Evolutionary conservation across 129 eudicot genomes (phyloP), one percentile per base, ranked within the genome.

Genomic region (Centaurea solstitialis): DNA sequence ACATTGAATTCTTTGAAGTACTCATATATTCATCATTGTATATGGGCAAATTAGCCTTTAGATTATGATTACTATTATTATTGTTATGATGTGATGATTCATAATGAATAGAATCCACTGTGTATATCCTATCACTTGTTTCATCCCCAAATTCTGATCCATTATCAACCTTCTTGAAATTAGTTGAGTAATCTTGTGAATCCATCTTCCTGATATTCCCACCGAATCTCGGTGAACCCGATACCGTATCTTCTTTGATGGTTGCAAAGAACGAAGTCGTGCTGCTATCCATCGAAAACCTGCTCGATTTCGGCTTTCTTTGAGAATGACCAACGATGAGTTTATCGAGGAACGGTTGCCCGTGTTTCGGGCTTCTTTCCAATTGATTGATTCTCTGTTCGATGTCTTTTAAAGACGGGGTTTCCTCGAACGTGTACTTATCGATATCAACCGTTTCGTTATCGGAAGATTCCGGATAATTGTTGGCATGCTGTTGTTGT

Each of bases 31-130:
- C 37, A 47, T 87, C 91, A 53, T 93, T 93, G 79, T 12, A 76
- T 1, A 81, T 21, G 21, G 79, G 76, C 74, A 81, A 50, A 80
- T 86, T 59, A 45, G 79, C 85, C 81, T 93, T 93, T 23, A 79
- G 66, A n/a, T 91, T 94, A 47, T 24, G 21, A 40, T 35, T 69
- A n/a, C n/a, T n/a, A n/a, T n/a, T n/a, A n/a, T n/a, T n/a, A 9
- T 79, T 83, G 30, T 86, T 89, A 10, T 41, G 53, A 76, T 80
- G 78, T 9, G 89, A 35, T 24, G 76, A 81, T 39, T 86, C 87
- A 57, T 86, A 88, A 83, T 89, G 92, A 43, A 93, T 75, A 24
- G 97, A 88, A 81, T 93, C 98, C 28, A 93, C 87, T 0, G 98
- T 91, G 78, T 91, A 94, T 57, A 92, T 86, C 75, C 96, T 90